Evolutionary conservation across 225 moss, liverwort and hornwort genomes (phyloP).

Genomic region (Marchantia polymorpha): DNA sequence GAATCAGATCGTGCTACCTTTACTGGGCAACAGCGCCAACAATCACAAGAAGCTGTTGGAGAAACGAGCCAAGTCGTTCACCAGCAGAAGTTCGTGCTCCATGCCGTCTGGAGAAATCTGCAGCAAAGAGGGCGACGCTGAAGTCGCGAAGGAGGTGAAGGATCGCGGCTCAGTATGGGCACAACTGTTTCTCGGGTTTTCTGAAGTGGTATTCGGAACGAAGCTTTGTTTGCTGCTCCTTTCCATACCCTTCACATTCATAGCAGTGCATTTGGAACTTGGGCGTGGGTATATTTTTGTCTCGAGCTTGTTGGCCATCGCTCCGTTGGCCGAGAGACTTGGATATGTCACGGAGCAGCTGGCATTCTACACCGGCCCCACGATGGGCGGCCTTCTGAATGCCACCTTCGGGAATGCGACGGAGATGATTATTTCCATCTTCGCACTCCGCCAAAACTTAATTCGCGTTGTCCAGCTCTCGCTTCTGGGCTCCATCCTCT

Average conservation of each 20-base stretch:
- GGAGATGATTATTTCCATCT: slow-evolving; percentile 82
- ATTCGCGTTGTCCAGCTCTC: slow-evolving; percentile 88
- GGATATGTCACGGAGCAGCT: slow-evolving; percentile 79
- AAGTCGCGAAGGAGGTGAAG: neutral
- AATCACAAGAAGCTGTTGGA: neutral
- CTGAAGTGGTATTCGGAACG: slow-evolving; percentile 32
- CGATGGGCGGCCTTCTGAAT: slow-evolving; percentile 73
- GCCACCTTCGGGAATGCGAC: slow-evolving; percentile 91
- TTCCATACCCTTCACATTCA: slow-evolving; percentile 30
- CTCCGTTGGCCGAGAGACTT: slow-evolving; percentile 77
- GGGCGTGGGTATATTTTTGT: slow-evolving; percentile 53
- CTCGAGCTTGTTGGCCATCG: slow-evolving; percentile 64
- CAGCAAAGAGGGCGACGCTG: neutral
- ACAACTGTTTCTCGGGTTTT: neutral
- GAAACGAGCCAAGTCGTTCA: neutral
- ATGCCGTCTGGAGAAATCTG: neutral
- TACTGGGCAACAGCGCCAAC: neutral
- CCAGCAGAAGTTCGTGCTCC: slow-evolving; percentile 7
- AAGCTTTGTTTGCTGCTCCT: slow-evolving; percentile 35
- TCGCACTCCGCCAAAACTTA: slow-evolving; percentile 62
- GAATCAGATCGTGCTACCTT: neutral
- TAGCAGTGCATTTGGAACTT: slow-evolving; percentile 21
- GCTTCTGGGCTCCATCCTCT: slow-evolving; percentile 81
- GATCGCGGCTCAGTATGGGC: neutral
- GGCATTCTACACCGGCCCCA: slow-evolving; percentile 33